phyloP scores from a whole-genome alignment of 257 asterid species.

The Nicotiana attenuata region DNA sequence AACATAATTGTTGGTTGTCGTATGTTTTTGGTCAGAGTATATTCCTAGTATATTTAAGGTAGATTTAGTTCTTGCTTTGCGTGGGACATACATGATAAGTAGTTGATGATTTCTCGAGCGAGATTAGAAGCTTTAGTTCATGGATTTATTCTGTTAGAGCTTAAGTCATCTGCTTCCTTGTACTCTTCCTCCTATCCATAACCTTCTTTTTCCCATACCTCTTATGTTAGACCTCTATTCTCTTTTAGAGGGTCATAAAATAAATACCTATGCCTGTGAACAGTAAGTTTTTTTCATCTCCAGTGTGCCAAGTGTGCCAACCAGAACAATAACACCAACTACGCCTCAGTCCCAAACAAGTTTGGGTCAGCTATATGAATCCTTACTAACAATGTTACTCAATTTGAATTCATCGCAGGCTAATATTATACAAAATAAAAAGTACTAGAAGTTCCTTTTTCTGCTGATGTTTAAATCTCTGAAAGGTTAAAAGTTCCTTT shows the following conservation, averaged over 20 bases:
- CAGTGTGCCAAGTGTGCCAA: no score
- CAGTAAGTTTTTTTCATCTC: background rate
- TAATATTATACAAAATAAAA: no score
- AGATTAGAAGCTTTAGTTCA: background rate
- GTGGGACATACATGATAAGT: background rate
- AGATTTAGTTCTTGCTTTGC: background rate
- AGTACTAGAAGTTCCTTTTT: no score
- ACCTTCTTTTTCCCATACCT: background rate
- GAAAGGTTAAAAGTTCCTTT: no score
- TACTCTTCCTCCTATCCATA: background rate
- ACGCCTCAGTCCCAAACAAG: no score
- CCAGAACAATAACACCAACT: no score
- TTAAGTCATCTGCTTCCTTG: background rate
- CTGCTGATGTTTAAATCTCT: no score
- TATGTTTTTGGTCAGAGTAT: background rate
- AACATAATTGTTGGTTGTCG: background rate
- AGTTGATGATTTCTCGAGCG: background rate
- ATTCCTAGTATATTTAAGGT: background rate
- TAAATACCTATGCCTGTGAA: background rate
- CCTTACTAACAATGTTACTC: no score
- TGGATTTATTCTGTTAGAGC: background rate
- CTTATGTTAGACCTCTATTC: background rate
- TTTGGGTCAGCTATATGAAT: no score
- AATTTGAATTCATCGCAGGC: no score
- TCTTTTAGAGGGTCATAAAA: background rate